A percentile compares a stretch with the other conserved stretches of the same genome.
Evolutionary conservation across 2,329 filamentous ascomycete species (phyloP).

Genomic region (Trichoderma pleuroti): DNA sequence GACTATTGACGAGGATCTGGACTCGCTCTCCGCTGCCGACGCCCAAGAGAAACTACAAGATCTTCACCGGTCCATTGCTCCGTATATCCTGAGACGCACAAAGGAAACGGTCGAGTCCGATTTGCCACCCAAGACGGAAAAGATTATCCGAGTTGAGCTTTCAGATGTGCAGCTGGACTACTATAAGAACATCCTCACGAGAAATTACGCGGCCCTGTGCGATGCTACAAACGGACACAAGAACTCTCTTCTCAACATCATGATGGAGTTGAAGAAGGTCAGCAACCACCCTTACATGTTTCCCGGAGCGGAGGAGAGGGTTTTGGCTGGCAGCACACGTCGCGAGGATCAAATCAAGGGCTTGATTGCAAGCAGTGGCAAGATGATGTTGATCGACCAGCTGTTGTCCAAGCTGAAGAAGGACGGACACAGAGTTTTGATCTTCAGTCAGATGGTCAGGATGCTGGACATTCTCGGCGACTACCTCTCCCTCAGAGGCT

Average conservation of each 20-base stretch:
- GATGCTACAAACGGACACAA: conserved; percentile 88
- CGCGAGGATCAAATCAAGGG: conserved; percentile 90
- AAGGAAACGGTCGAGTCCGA: conserved; percentile 98
- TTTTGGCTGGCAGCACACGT: conserved; percentile 73
- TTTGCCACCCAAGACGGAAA: conserved; percentile 93
- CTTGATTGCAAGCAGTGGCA: conserved; percentile 93
- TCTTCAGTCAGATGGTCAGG: conserved; percentile 99
- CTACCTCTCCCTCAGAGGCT: conserved; percentile 88
- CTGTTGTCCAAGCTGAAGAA: conserved; percentile 90
- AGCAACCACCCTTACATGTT: conserved; percentile 99
- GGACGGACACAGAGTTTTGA: conserved; percentile 91
- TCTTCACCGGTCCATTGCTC: conserved; percentile 81
- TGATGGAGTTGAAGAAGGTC: conserved; percentile 99
- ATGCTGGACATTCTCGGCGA: conserved; percentile 96
- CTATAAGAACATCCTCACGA: conserved; percentile 97
- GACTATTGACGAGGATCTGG: conserved; percentile 85
- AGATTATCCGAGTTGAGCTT: conserved; percentile 96
- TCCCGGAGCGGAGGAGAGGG: conserved; percentile 84
- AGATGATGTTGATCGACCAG: conserved; percentile 98
- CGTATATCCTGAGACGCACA: conserved; percentile 90
- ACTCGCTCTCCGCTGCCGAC: conserved; percentile 69
- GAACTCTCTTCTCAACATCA: conserved; percentile 93
- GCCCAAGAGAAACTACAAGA: conserved; percentile 84
- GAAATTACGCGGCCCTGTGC: conserved; percentile 92
- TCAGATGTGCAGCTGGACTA: conserved; percentile 96